Evolutionary conservation across 805 yeast species (phyloP).

Genomic region (Starmerella powellii): DNA sequence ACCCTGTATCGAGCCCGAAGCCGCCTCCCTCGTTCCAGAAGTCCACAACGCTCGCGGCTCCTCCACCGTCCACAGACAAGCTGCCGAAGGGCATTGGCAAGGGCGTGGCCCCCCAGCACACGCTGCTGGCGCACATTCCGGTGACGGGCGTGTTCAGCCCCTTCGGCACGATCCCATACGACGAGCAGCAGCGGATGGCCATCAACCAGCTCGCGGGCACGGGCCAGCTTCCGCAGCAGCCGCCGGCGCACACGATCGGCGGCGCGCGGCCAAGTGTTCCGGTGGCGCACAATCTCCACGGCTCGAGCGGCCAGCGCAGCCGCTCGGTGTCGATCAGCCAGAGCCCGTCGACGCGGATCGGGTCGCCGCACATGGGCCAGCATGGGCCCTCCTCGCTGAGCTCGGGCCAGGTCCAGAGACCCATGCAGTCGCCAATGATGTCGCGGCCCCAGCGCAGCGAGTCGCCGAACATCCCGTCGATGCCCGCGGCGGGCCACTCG

Average conservation of each 20-base stretch:
- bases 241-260: constrained; percentile 16
- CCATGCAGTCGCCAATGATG: too few relatives aligned
- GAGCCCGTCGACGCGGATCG: constrained; percentile 3
- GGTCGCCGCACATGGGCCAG: constrained; percentile 3
- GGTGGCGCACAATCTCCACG: constrained; percentile 17
- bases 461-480: too few relatives aligned
- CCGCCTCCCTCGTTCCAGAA: neutral
- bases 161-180: constrained; percentile 19
- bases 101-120: constrained; percentile 18
- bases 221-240: constrained; percentile 17
- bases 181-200: constrained; percentile 22
- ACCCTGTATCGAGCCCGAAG: constrained; percentile 17
- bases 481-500: too few relatives aligned
- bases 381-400: neutral
- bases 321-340: constrained; percentile 1
- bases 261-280: constrained; percentile 16
- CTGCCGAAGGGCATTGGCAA: constrained; percentile 6
- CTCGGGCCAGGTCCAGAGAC: neutral
- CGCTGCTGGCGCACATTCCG: constrained; percentile 21
- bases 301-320: constrained; percentile 3
- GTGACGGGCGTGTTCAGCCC: constrained; percentile 21
- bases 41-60: too few relatives aligned
- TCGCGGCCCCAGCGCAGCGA: too few relatives aligned
- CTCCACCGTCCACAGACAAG: neutral
- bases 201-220: constrained; percentile 18